Percentiles rank a stretch among this genome's conserved stretches.
Evolutionary conservation across 441 rosid genomes (phyloP).

Genomic region (Eruca vesicaria): DNA sequence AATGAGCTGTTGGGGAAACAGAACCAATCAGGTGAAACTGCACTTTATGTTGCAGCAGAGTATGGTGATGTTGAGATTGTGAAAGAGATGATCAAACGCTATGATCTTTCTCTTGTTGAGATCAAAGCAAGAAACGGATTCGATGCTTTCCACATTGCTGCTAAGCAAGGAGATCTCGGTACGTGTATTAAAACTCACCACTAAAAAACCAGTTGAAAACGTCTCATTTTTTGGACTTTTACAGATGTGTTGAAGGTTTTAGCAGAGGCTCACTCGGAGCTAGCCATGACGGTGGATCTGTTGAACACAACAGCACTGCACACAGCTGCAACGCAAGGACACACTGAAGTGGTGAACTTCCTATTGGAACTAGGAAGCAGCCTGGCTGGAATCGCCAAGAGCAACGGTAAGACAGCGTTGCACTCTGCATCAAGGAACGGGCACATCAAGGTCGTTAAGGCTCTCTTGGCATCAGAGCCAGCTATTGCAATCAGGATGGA

Average conservation of each 20-base stretch:
- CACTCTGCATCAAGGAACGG: constrained; percentile 96
- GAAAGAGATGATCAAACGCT: constrained; percentile 69
- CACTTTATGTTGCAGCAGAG: constrained; percentile 85
- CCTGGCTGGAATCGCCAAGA: constrained; percentile 71
- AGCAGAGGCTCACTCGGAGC: constrained; percentile 73
- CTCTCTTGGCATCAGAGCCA: constrained; percentile 62
- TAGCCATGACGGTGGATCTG: constrained; percentile 85
- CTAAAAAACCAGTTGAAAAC: neutral
- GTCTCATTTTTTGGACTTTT: constrained; percentile 5
- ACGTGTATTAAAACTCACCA: neutral
- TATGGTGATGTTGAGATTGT: constrained; percentile 72
- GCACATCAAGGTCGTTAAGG: constrained; percentile 65
- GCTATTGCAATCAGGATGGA: constrained; percentile 58
- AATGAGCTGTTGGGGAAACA: constrained; percentile 58
- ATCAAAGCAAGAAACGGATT: constrained; percentile 92
- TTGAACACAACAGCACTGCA: constrained; percentile 81
- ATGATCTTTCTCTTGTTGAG: constrained; percentile 68
- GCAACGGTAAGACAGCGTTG: constrained; percentile 85
- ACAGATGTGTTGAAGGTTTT: constrained; percentile 65
- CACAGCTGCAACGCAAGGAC: constrained; percentile 91
- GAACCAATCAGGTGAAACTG: constrained; percentile 87
- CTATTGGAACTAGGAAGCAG: constrained; percentile 66
- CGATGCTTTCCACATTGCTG: constrained; percentile 95
- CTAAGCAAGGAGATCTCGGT: constrained; percentile 94
- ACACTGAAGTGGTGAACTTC: constrained; percentile 58